Evolutionary conservation across 495 filamentous ascomycete genomes (phyloP), one percentile per base, ranked within the genome.

Genomic region (Lepidopterella palustris): DNA sequence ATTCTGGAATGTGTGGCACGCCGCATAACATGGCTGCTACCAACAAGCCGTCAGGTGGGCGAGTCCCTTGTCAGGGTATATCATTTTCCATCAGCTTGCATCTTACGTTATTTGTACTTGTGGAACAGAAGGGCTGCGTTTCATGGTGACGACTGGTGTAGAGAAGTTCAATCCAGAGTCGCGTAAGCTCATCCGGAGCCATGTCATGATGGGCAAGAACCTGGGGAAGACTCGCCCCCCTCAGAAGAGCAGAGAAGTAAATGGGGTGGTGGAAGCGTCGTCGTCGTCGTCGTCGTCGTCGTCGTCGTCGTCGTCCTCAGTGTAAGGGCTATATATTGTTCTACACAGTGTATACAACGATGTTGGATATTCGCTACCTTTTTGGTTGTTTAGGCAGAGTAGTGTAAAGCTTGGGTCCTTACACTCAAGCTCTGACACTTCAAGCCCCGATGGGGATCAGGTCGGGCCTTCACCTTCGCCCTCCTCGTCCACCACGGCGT

Each of bases 191-290:
- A 78, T 78, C 57, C 69, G 77, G 32, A 76, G 75, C 58, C 73
- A 78, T 70, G 77, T 79, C 1, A 80, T 79, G 78, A 65, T 70
- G 4, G 78, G 78, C 5, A 79, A 78, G 68, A 80, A 80, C 56
- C 66, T 64, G 32, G 68, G 21, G 18, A 55, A 45, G n/a, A 10
- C 20, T 5, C 29, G 8, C 4, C 24, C 31, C 21, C 32, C 15
- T 18, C 20, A 21, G 29, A 56, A 56, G 53, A 56, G 20, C 24
- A 23, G 28, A 28, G 5, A 13, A 25, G 26, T 20, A 5, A 10
- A 13, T 4, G 32, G 4, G 20, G 39, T 42, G 13, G 13, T 15
- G 20, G 39, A 42, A 2, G 39, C 8, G 3, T 9, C 8, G 20
- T 20, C 39, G 2, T n/a, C n/a, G n/a, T n/a, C n/a, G n/a, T n/a